Base-by-base conservation (phyloP, 768 basidiomycete species). In the Boletus huronensis region DNA sequence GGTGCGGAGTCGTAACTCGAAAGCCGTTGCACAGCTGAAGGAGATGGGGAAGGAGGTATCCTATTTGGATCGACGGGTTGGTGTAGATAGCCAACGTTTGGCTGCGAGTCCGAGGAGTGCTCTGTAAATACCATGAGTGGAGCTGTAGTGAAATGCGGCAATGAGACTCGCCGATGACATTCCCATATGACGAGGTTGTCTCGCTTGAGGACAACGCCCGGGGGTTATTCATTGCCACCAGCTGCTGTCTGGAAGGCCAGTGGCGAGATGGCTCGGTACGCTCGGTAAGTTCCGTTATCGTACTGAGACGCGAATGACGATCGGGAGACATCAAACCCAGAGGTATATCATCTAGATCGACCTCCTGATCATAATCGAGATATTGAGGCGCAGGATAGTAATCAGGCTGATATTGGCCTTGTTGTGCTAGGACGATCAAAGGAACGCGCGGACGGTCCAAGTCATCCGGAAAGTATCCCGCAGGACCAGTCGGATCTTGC, bases 251-350 rank as follows among this genome's bases (percentile, higher is more conserved):
- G 28, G 77, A 72, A 28, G 75, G 75, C 75, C 78, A 79, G 39
- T 74, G 72, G 16, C 77, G 75, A 14, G 82, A 80, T 34, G 76
- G 73, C 57, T 84, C 85, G 34, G 87, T 83, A 32, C 76, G 76
- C 64, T 90, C 88, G 16, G 86, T 84, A 43, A 68, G 71, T 70
- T 90, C 88, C 23, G 80, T 76, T 55, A 90, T 90, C 5, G 83
- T 86, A 54, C 81, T 85, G 54, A 88, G 70, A 50, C 73, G 74
- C 31, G 74, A 70, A 48, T 60, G 48, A 16, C 58, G 69, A 59
- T 64, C 59, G 9, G 67, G 65, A 38, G 65, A 62, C 67, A 60
- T 62, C 13, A 72, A 68, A 41, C 73, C 72, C 49, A 71, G 63
- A 48, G 74, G 71, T 48, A 69, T 56, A 40, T 73, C 72, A 34